Evolutionary conservation across 176 grass and related monocot species (phyloP), one percentile per base, ranked within the genome.

Genomic region (Ananas comosus): DNA sequence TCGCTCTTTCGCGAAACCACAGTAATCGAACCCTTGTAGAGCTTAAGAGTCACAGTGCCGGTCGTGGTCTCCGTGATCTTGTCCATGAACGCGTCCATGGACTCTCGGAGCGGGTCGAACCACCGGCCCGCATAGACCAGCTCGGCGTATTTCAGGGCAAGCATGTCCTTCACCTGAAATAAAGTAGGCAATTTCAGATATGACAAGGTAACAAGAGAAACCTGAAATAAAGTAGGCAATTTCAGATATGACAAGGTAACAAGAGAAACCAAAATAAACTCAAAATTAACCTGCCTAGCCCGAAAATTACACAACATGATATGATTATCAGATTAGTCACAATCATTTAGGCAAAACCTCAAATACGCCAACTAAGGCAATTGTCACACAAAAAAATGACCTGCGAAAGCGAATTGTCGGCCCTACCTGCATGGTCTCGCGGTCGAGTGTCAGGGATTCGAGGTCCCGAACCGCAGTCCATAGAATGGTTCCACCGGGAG

Each of bases 401-500:
- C 25, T 27, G 25, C 25, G 25, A 27, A 27, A 27, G 25, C 25
- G 25, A 27, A 27, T 27, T 27, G 25, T 27, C 25, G 25, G 1
- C 25, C 25, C 25, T 27, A 69, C 69, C 76, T 97, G 89, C 77
- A 97, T 92, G 11, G 76, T 80, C 50, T 97, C 86, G 48, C 89
- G 76, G 74, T 92, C 93, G n/a, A 92, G 67, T 0, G 86, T 97
- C 49, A 97, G 50, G 18, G 89, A 72, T 70, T 97, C 94, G 0
- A 97, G 84, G 72, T 97, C 94, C 3, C 89, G 83, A 13, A 82
- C 89, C 0, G 86, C 86, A 0, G 77, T 66, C 70, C 81, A 82
- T 73, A 97, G 81, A 79, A 97, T 92, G 64, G 94, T 97, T 66
- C 94, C 94, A 58, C 94, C 89, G 0, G 94, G 94, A 51, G 94